These are phyloP conservation scores for Pelargonium nanum DNA, from an alignment of 345 rosid species.

Conservation along the genomic window DNA sequence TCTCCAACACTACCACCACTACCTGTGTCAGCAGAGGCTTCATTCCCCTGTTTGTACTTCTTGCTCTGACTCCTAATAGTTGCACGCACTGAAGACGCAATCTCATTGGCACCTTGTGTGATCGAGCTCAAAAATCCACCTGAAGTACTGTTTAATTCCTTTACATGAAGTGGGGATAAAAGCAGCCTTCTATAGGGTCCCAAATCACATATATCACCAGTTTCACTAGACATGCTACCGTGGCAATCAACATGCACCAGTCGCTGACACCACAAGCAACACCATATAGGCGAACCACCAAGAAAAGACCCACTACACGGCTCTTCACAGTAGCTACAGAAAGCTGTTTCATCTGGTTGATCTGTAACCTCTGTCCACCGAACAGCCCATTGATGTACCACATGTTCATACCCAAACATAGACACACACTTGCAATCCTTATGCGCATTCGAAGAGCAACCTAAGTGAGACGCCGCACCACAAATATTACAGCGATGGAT, in stretches of 20 bases:
- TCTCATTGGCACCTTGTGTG: constrained; percentile 92
- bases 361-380: constrained; percentile 87
- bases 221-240: constrained; percentile 60
- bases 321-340: constrained; percentile 89
- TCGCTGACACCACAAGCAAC: constrained; percentile 98
- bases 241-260: constrained; percentile 95
- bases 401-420: constrained; percentile 66
- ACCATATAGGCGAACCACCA: constrained; percentile 94
- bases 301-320: constrained; percentile 85
- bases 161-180: constrained; percentile 78
- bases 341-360: constrained; percentile 66
- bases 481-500: constrained; percentile 58
- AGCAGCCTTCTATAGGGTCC: constrained; percentile 74
- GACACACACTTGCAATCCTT: constrained; percentile 86
- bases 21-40: constrained; percentile 45
- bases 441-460: constrained; percentile 57
- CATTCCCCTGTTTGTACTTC: constrained; percentile 62
- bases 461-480: constrained; percentile 70
- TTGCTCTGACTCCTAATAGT: constrained; percentile 81
- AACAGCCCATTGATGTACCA: constrained; percentile 91
- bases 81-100: constrained; percentile 90
- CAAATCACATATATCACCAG: constrained; percentile 79
- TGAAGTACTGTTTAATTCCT: constrained; percentile 48
- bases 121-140: constrained; percentile 82
- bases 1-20: constrained; percentile 47